Base-by-base conservation (phyloP, 2,329 filamentous ascomycete species). In the Colletotrichum gigasporum region DNA sequence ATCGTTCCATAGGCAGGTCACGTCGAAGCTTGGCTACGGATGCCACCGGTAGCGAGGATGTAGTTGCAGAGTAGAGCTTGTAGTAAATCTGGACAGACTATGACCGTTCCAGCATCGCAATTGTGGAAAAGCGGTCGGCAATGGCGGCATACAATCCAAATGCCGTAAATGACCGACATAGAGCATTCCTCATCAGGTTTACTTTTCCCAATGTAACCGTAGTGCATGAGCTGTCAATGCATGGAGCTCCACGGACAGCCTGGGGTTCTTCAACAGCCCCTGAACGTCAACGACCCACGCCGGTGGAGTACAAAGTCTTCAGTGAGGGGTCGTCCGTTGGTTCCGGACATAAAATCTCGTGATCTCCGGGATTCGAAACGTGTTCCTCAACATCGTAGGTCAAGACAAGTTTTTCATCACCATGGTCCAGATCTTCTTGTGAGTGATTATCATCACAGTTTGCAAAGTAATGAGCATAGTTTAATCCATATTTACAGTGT, bases 381-480 rank as follows among this genome's bases (percentile, higher is more conserved):
- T 37, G 28, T 14, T 37, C 20, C 41, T 35, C 41, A 20, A 14
- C 18, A 35, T n/a, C 41, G 39, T 20, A 12, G 8, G 20, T 45
- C 32, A 24, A 35, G 53, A 35, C 30, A 34, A n/a, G n/a, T n/a
- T n/a, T n/a, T n/a, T 14, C 20, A 11, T 47, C 41, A 22, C n/a
- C 18, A 56, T 56, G 53, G 53, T 45, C n/a, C 28, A 56, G 8
- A 56, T 56, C 42, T 56, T 56, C n/a, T 56, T 56, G 53, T 56
- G 28, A 56, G 53, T 47, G 20, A 14, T 0, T 6, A 9, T 26
- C 1, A 11, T 18, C 32, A 10, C 28, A 11, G 39, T n/a, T 24
- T 2, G 12, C 12, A 2, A 16, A 18, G 3, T 2, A 7, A 28
- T 14, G 10, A 16, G 16, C 16, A n/a, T 12, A 30, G 16, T 2